A percentile compares a stretch with the other conserved stretches of the same genome.
Conservation (phyloP, 1,284 basidiomycete species). For the Thecaphora frezii region DNA sequence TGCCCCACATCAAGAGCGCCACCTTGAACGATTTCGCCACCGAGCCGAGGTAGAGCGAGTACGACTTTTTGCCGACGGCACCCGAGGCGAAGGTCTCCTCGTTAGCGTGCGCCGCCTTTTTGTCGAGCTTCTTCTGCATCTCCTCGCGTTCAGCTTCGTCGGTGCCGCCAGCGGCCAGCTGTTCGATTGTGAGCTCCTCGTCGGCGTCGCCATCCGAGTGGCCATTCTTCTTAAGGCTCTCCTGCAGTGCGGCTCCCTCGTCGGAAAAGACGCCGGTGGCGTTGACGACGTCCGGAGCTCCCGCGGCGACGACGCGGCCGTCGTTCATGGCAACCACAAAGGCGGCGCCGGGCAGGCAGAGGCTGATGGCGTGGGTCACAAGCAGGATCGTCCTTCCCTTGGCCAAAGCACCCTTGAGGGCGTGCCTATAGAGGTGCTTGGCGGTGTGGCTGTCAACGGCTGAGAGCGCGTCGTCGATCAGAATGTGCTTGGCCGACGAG, state of each 20-base stretch:
- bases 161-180: slow-evolving; percentile 39
- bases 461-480: slow-evolving; percentile 87
- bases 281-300: slow-evolving; percentile 64
- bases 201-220: slow-evolving; percentile 11
- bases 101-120: slow-evolving; percentile 46
- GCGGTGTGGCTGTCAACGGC: slow-evolving; percentile 88
- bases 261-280: slow-evolving; percentile 37
- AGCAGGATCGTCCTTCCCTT: slow-evolving; percentile 73
- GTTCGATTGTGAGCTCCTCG: slow-evolving; percentile 44
- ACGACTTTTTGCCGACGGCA: slow-evolving; percentile 43
- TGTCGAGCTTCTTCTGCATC: slow-evolving; percentile 38
- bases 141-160: slow-evolving; percentile 45
- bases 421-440: slow-evolving; percentile 70
- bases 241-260: slow-evolving; percentile 36
- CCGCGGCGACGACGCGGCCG: slow-evolving; percentile 72
- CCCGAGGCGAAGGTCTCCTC: slow-evolving; percentile 53
- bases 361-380: slow-evolving; percentile 82
- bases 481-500: slow-evolving; percentile 78
- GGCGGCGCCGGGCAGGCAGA: slow-evolving; percentile 70
- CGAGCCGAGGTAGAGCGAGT: slow-evolving; percentile 49
- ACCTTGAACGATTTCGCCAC: slow-evolving; percentile 25
- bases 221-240: slow-evolving; percentile 14
- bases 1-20: slow-evolving; percentile 41
- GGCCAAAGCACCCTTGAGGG: slow-evolving; percentile 69
- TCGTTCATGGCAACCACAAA: slow-evolving; percentile 75